Evolutionary conservation across 2,329 filamentous ascomycete genomes (phyloP), one percentile per base, ranked within the genome.

Genomic region (Shiraia bambusicola): DNA sequence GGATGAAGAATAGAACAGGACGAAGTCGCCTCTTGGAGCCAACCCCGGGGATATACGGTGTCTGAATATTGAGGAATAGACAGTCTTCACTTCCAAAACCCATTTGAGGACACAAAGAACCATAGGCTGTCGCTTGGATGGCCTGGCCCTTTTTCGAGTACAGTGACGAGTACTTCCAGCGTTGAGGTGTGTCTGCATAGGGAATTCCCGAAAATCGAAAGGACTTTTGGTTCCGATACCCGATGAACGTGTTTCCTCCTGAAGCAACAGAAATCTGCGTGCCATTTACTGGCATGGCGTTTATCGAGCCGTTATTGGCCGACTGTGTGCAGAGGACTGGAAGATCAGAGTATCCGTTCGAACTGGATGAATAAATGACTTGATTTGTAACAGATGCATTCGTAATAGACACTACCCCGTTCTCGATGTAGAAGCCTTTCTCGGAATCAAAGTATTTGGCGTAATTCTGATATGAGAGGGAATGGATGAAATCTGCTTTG

Each of bases 241-340:
- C 77, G 13, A 73, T 52, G 37, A 71, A 78, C 0, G 55, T 73
- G 41, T 77, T 77, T 3, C 69, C 67, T n/a, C 54, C 59, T 2
- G 73, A 68, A 2, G 65, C 39, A 8, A 78, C 54, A 8, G 63
- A 59, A 13, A 78, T 42, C 29, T 70, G 54, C 16, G 50, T 61
- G 6, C 61, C 63, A 22, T 52, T 47, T 6, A 58, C 50, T 1
- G 57, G 54, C 5, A 34, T 37, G 6, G 61, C 57, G 13, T 40
- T 61, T 4, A 53, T 50, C 2, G 53, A 54, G 1, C 59, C 57
- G 30, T 73, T 75, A 7, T 63, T 61, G 10, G 65, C 50, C 19
- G 73, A 77, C 42, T 79, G 76, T 0, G 76, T 77, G 56, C 76
- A 80, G 5, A 80, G 64, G 2, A 77, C 70, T 1, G 76, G 76